A percentile compares a stretch with the other conserved stretches of the same genome.
These are phyloP conservation scores for Myotisia sp. DNA, from an alignment of 2,329 filamentous ascomycete genomes.

Conservation along the genomic window DNA sequence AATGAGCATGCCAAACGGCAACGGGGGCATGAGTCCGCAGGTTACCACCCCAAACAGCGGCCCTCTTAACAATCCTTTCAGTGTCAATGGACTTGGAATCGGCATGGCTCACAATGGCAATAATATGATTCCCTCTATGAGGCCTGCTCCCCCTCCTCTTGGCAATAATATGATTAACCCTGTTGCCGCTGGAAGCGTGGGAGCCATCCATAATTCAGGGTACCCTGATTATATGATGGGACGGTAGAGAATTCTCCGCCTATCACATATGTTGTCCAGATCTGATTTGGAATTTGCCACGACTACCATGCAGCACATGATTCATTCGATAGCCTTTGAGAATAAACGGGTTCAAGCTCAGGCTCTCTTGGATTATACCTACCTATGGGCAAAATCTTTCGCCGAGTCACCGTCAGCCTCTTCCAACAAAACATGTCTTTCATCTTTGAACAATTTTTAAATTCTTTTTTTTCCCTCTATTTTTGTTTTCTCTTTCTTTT, in stretches of 20 bases:
- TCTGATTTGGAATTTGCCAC: too few relatives aligned
- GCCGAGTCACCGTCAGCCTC: too few relatives aligned
- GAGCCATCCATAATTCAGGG: slow-evolving; percentile 11
- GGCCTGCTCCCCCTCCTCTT: slow-evolving; percentile 7
- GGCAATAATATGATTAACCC: slow-evolving; percentile 4
- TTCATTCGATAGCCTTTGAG: too few relatives aligned
- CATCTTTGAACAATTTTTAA: neutral
- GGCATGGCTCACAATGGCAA: slow-evolving; percentile 16
- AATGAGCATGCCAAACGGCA: slow-evolving; percentile 21
- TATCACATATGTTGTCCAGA: too few relatives aligned
- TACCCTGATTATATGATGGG: slow-evolving; percentile 38
- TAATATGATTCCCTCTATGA: slow-evolving; percentile 10
- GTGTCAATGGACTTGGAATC: slow-evolving; percentile 27
- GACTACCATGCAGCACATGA: too few relatives aligned
- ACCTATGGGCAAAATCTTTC: too few relatives aligned
- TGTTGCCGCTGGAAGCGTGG: slow-evolving; percentile 8
- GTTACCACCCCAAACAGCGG: slow-evolving; percentile 18
- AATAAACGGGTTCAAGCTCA: too few relatives aligned
- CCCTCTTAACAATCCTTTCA: slow-evolving; percentile 22
- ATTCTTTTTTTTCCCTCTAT: neutral
- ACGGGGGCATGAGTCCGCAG: slow-evolving; percentile 17
- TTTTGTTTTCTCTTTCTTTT: neutral
- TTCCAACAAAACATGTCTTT: neutral
- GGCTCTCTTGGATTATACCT: too few relatives aligned
- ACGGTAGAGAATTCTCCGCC: slow-evolving; percentile 22